A percentile compares a stretch with the other conserved stretches of the same genome.
These are phyloP conservation scores for Sugiyamaella mastotermitis DNA, from an alignment of 805 yeast genomes.

Conservation along the genomic window DNA sequence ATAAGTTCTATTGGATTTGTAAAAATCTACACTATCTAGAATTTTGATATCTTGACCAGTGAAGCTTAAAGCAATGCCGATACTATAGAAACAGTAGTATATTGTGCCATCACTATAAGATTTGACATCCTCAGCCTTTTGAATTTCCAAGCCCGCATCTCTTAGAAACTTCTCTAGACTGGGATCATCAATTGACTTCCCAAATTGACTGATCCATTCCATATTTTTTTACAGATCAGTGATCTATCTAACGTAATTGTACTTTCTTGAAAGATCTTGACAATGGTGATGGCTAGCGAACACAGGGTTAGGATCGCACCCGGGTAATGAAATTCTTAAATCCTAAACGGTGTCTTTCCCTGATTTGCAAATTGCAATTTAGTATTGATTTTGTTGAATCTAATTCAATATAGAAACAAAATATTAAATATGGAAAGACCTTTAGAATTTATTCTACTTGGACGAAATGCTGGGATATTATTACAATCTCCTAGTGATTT, in stretches of 20 bases:
- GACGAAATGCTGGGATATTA: constrained; percentile 51
- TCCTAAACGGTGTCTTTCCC: too few species aligned
- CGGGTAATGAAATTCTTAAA: too few species aligned
- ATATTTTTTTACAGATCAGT: too few species aligned
- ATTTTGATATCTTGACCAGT: background rate
- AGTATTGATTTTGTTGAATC: background rate
- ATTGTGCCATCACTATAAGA: constrained; percentile 12
- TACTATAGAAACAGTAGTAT: constrained; percentile 18
- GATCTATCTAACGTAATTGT: too few species aligned
- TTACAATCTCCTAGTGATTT: constrained; percentile 64
- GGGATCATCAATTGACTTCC: constrained; percentile 2
- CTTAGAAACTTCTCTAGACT: too few species aligned
- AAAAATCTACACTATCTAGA: constrained; percentile 36
- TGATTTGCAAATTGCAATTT: too few species aligned
- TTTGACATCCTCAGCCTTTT: constrained; percentile 7
- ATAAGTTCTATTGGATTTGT: constrained; percentile 22
- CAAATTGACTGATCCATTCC: background rate
- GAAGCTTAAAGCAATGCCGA: constrained; percentile 19
- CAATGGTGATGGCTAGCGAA: too few species aligned
- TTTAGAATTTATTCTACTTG: constrained; percentile 34
- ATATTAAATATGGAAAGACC: constrained; percentile 39
- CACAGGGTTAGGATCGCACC: too few species aligned
- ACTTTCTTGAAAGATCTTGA: too few species aligned
- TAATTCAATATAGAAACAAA: background rate
- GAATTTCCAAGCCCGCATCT: too few species aligned